phyloP scores from a whole-genome alignment of 495 filamentous ascomycete species.

The Penicillium pancosmium region DNA sequence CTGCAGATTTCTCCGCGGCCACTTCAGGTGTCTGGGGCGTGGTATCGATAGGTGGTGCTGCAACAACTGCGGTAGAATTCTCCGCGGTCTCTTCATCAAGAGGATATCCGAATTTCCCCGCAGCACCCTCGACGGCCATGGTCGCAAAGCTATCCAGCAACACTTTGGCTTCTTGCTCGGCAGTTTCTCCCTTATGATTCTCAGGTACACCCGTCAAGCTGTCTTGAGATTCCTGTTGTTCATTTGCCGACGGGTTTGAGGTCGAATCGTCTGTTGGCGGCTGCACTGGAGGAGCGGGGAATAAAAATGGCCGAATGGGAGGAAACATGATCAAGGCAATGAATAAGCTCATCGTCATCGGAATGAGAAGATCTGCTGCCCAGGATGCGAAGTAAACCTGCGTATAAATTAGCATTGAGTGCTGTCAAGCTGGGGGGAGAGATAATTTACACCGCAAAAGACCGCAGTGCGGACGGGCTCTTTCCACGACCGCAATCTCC shows the following conservation, averaged over 20 bases:
- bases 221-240: constrained; percentile 73
- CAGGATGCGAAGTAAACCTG: constrained; percentile 76
- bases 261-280: constrained; percentile 59
- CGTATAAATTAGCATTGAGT: no score
- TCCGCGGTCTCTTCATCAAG: constrained; percentile 47
- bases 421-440: not conserved
- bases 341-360: constrained; percentile 56
- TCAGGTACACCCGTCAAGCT: constrained; percentile 82
- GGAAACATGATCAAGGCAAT: constrained; percentile 71
- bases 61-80: constrained; percentile 55
- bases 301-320: constrained; percentile 62
- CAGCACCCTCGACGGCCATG: constrained; percentile 73
- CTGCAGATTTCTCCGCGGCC: constrained; percentile 54
- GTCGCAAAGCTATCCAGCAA: constrained; percentile 76
- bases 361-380: constrained; percentile 74
- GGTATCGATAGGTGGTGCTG: constrained; percentile 55
- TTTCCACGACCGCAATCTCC: constrained; percentile 76
- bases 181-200: constrained; percentile 82
- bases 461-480: constrained; percentile 68
- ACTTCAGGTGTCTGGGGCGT: constrained; percentile 64
- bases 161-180: constrained; percentile 82
- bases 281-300: constrained; percentile 72
- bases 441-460: constrained; percentile 60
- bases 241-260: constrained; percentile 68
- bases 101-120: constrained; percentile 68